Percentiles rank a stretch among this genome's conserved stretches.
Evolutionary conservation across 2,329 filamentous ascomycete species (phyloP).

Genomic region (Penicillium olsonii): DNA sequence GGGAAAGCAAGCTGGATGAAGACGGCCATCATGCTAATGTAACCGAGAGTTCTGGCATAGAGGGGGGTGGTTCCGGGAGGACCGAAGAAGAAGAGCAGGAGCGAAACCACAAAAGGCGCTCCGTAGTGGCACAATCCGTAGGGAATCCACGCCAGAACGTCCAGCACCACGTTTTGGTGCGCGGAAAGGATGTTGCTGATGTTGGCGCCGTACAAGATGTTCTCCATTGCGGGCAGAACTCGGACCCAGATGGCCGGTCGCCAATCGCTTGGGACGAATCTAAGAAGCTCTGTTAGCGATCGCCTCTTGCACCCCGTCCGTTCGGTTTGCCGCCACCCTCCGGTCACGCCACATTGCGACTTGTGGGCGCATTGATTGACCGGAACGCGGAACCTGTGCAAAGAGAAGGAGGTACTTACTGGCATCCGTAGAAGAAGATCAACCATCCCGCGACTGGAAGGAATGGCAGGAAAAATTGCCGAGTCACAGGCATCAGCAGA

Average conservation of each 20-base stretch:
- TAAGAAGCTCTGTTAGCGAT: constrained; percentile 42
- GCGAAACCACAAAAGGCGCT: constrained; percentile 75
- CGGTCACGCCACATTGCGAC: neutral
- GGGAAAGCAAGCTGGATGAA: constrained; percentile 87
- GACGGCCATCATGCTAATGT: constrained; percentile 87
- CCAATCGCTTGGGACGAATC: constrained; percentile 86
- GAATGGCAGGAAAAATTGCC: constrained; percentile 89
- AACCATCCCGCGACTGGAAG: constrained; percentile 84
- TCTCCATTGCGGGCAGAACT: constrained; percentile 89
- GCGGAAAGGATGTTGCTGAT: constrained; percentile 93
- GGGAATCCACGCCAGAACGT: constrained; percentile 88
- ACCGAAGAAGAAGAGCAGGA: constrained; percentile 82
- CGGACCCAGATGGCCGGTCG: constrained; percentile 94
- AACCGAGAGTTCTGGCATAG: constrained; percentile 85
- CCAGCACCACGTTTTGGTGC: constrained; percentile 79
- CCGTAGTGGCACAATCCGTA: constrained; percentile 92
- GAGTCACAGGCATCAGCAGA: constrained; percentile 77
- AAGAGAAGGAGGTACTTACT: constrained; percentile 61
- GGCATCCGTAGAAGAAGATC: constrained; percentile 87
- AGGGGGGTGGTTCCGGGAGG: constrained; percentile 82
- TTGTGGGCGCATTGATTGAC: neutral
- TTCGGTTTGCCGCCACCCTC: constrained; percentile 1
- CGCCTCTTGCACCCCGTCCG: neutral
- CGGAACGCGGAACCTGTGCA: neutral
- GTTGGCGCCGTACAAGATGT: constrained; percentile 94